Evolutionary conservation across 139 green algal genomes (phyloP).

Genomic region (Picochlorum sp.): DNA sequence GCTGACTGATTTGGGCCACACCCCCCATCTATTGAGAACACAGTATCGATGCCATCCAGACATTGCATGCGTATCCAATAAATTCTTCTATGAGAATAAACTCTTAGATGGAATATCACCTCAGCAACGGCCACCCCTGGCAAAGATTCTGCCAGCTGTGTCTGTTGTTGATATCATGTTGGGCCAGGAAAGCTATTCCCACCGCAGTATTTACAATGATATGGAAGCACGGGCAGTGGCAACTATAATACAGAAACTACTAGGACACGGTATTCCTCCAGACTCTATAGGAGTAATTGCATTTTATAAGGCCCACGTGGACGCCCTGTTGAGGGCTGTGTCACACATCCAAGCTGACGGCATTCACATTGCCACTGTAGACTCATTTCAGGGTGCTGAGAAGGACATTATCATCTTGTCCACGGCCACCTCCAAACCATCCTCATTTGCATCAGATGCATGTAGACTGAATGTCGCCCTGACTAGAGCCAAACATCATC

Average conservation of each 20-base stretch:
- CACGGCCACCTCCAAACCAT: slow-evolving; percentile 42
- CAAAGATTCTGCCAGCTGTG: slow-evolving; percentile 45
- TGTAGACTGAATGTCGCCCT: slow-evolving; percentile 72
- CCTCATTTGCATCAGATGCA: slow-evolving; percentile 26
- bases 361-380: slow-evolving; percentile 68
- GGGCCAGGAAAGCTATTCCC: slow-evolving; percentile 22
- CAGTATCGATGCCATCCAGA: slow-evolving; percentile 79
- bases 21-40: slow-evolving; percentile 49
- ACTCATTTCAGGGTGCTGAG: slow-evolving; percentile 80
- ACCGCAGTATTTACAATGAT: slow-evolving; percentile 44
- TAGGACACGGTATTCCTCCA: slow-evolving; percentile 15
- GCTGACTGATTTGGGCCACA: slow-evolving; percentile 48
- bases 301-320: slow-evolving; percentile 68
- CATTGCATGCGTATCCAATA: slow-evolving; percentile 60
- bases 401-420: slow-evolving; percentile 71
- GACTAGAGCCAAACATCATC: slow-evolving; percentile 52
- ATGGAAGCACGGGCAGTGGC: slow-evolving; percentile 44
- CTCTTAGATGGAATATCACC: slow-evolving; percentile 53
- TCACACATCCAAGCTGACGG: neutral
- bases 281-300: slow-evolving; percentile 62
- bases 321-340: neutral
- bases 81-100: slow-evolving; percentile 57
- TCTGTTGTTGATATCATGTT: slow-evolving; percentile 37
- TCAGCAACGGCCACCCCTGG: slow-evolving; percentile 38
- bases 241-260: slow-evolving; percentile 24